Evolutionary conservation across 192 early-diverging fungal species (phyloP).

Genomic region (Coemansia asiatica): DNA sequence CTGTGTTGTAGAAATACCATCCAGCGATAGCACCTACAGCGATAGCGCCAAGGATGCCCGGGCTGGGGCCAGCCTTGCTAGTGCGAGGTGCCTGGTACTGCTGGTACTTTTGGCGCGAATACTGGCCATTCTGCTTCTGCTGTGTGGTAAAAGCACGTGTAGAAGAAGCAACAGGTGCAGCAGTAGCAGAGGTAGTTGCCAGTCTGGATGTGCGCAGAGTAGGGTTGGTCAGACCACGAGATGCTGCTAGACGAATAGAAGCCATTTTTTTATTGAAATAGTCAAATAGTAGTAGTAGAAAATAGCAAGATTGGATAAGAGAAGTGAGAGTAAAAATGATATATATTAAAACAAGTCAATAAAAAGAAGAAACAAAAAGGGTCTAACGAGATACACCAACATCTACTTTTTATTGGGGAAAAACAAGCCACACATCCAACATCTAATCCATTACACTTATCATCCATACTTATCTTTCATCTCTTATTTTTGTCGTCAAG

Average conservation of each 20-base stretch:
- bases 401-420: too few species aligned
- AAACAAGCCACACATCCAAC: background rate
- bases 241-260: conserved; percentile 27
- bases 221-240: background rate
- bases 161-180: too few species aligned
- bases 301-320: too few species aligned
- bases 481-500: conserved; percentile 14
- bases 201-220: conserved; percentile 7
- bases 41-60: conserved; percentile 40
- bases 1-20: conserved; percentile 50
- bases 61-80: conserved; percentile 27
- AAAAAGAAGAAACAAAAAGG: too few species aligned
- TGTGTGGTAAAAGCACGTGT: conserved; percentile 31
- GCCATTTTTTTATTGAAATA: conserved; percentile 29
- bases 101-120: conserved; percentile 12
- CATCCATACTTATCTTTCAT: conserved; percentile 10
- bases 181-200: background rate
- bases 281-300: too few species aligned
- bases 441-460: too few species aligned
- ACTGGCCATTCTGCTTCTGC: conserved; percentile 8
- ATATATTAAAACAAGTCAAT: too few species aligned
- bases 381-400: background rate
- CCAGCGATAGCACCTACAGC: conserved; percentile 57
- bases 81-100: conserved; percentile 32
- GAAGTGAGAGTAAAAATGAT: too few species aligned